Evolutionary conservation across 2,329 filamentous ascomycete species (phyloP).

Genomic region (Emmonsiellopsis sp.): DNA sequence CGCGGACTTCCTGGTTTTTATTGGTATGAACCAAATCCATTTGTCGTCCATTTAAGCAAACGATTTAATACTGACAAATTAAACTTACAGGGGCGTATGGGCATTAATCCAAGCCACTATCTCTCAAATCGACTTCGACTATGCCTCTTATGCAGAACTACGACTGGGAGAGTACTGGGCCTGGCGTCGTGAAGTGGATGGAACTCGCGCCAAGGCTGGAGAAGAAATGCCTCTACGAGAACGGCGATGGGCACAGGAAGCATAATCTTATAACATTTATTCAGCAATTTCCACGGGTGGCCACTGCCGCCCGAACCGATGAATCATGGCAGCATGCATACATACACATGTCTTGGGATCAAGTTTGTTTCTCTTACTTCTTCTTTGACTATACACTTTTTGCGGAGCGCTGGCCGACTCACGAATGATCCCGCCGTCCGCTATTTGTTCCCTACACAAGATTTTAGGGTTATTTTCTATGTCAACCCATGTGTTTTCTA

Average conservation of each 20-base stretch:
- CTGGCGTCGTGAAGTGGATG: slow-evolving; percentile 68
- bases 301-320: background rate
- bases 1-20: slow-evolving; percentile 83
- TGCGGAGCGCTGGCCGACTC: background rate
- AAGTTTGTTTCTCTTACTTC: background rate
- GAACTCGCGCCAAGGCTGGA: slow-evolving; percentile 45
- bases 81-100: slow-evolving; percentile 66
- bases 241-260: slow-evolving; percentile 62
- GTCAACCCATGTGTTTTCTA: background rate
- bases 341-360: background rate
- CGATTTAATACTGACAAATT: background rate
- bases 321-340: background rate
- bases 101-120: slow-evolving; percentile 89
- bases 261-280: slow-evolving; percentile 2
- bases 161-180: slow-evolving; percentile 86
- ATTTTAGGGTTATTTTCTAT: background rate
- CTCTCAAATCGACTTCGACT: slow-evolving; percentile 94
- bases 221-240: slow-evolving; percentile 65
- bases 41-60: background rate
- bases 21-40: slow-evolving; percentile 33
- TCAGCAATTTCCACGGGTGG: background rate
- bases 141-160: slow-evolving; percentile 78
- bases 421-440: background rate
- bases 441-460: background rate
- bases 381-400: background rate